Conservation (phyloP, 2,329 filamentous ascomycete genomes). For the Arthrinium puccinioides region DNA sequence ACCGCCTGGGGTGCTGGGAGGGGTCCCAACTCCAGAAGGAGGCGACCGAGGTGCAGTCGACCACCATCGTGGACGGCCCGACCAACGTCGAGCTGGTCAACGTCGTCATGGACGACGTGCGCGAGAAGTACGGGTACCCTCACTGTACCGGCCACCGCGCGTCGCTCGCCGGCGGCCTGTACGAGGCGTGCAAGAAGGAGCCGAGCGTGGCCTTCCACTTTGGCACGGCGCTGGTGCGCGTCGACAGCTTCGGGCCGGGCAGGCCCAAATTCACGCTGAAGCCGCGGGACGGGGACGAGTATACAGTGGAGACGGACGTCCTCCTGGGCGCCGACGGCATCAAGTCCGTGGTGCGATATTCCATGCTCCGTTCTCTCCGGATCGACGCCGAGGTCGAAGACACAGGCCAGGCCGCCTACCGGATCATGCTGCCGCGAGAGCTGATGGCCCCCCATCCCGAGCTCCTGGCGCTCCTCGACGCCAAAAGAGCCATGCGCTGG, state of each 20-base stretch:
- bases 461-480: constrained; percentile 58
- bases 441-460: constrained; percentile 62
- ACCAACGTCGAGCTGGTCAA: constrained; percentile 63
- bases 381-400: constrained; percentile 52
- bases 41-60: constrained; percentile 62
- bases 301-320: constrained; percentile 45
- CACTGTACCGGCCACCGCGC: constrained; percentile 77
- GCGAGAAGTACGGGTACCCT: constrained; percentile 61
- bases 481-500: constrained; percentile 65
- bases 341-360: constrained; percentile 41
- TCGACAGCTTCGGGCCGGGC: constrained; percentile 50
- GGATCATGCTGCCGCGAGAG: constrained; percentile 66
- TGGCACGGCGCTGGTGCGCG: constrained; percentile 43
- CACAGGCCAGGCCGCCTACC: constrained; percentile 70
- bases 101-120: constrained; percentile 62
- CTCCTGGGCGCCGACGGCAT: constrained; percentile 49
- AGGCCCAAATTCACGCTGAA: constrained; percentile 52
- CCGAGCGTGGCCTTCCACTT: constrained; percentile 63
- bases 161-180: constrained; percentile 62
- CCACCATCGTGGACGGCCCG: constrained; percentile 68
- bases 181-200: constrained; percentile 60
- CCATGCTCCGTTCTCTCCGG: constrained; percentile 47
- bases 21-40: constrained; percentile 54
- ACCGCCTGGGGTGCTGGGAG: constrained; percentile 65
- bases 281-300: constrained; percentile 47